Percentiles rank a stretch among this genome's conserved stretches.
These are phyloP conservation scores for Fagopyrum tataricum DNA, from an alignment of 148 eudicot genomes.

Conservation along the genomic window DNA sequence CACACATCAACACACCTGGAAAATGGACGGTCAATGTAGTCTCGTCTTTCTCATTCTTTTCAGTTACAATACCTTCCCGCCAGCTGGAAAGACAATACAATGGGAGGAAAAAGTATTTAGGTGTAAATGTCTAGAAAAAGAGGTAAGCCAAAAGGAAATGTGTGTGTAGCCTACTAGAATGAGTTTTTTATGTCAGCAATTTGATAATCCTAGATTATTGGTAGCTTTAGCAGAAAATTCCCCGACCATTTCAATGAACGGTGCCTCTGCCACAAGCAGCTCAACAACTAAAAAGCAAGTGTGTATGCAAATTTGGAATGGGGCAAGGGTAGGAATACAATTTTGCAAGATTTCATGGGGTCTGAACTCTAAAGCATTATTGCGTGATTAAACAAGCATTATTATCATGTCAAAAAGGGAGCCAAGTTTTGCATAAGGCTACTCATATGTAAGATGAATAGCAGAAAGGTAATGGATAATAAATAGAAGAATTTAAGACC, in stretches of 20 bases:
- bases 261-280: too few relatives aligned
- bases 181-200: too few relatives aligned
- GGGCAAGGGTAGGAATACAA: background rate
- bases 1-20: conserved; percentile 52
- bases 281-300: too few relatives aligned
- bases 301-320: background rate
- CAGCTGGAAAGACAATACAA: conserved; percentile 45
- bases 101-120: background rate
- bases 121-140: background rate
- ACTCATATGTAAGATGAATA: background rate
- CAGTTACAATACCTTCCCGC: conserved; percentile 83
- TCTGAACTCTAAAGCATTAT: background rate
- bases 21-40: conserved; percentile 71
- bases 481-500: background rate
- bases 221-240: too few relatives aligned
- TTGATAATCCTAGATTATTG: too few relatives aligned
- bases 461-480: background rate
- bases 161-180: too few relatives aligned
- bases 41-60: conserved; percentile 62
- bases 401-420: background rate
- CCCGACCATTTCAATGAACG: too few relatives aligned
- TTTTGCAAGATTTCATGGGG: background rate
- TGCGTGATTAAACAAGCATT: background rate
- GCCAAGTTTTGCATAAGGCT: background rate
- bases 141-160: background rate